Evolutionary conservation across 169 alveolate species (phyloP).

Genomic region (Eimeria maxima): DNA sequence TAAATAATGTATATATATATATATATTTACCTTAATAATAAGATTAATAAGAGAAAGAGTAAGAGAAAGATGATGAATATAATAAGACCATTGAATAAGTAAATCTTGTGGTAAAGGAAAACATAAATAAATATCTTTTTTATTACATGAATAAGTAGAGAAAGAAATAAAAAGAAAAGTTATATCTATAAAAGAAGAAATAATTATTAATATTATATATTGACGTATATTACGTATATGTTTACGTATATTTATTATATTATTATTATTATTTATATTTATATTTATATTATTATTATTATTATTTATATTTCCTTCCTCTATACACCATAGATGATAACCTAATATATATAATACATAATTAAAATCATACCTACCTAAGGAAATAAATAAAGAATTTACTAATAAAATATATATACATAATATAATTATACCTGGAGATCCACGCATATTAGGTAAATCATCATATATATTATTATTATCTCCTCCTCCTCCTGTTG

Average conservation of each 20-base stretch:
- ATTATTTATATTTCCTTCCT: no score
- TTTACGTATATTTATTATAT: no score
- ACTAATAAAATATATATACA: slow-evolving; percentile 14
- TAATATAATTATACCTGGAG: slow-evolving; percentile 23
- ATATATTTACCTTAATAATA: slow-evolving; percentile 55
- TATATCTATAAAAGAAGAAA: slow-evolving; percentile 53
- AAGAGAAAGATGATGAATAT: slow-evolving; percentile 54
- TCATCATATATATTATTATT: not conserved
- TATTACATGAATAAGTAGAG: slow-evolving; percentile 76
- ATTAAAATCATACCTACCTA: slow-evolving; percentile 75
- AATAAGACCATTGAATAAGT: slow-evolving; percentile 72
- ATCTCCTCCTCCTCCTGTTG: no score
- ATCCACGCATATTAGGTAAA: slow-evolving; percentile 14
- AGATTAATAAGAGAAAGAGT: slow-evolving; percentile 73
- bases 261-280: no score
- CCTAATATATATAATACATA: slow-evolving; percentile 71
- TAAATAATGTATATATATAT: no score
- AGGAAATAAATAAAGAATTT: slow-evolving; percentile 53
- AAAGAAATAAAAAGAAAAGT: slow-evolving; percentile 64
- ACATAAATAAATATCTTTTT: slow-evolving; percentile 53
- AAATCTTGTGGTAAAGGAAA: slow-evolving; percentile 74
- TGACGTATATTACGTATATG: slow-evolving; percentile 67
- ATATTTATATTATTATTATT: no score
- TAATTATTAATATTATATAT: slow-evolving; percentile 42
- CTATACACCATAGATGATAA: slow-evolving; percentile 80